Evolutionary conservation across 208 protist species (phyloP).

Genomic region (Wallacemonas sp.): DNA sequence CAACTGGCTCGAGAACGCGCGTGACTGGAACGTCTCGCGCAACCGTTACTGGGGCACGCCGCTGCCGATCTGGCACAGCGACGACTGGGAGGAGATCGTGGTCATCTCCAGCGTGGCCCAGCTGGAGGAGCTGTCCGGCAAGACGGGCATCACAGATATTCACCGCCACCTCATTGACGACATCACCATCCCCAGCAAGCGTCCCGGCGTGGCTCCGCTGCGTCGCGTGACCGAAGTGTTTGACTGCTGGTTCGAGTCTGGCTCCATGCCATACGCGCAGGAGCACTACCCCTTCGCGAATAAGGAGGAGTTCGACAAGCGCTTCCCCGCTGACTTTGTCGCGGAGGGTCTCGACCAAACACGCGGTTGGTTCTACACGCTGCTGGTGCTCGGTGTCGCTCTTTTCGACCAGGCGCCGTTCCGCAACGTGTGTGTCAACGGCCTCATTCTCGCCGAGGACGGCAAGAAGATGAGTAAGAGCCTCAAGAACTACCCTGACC

Average conservation of each 20-base stretch:
- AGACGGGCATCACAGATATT: constrained; percentile 92
- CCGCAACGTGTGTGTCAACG: constrained; percentile 99
- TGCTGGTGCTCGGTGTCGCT: constrained; percentile 98
- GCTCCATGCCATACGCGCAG: constrained; percentile 99
- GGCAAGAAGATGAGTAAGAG: constrained; percentile 99
- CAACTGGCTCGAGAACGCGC: constrained; percentile 98
- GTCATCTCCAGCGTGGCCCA: constrained; percentile 96
- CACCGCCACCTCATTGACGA: constrained; percentile 98
- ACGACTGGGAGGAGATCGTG: constrained; percentile 96
- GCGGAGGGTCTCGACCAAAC: constrained; percentile 99
- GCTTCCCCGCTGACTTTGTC: constrained; percentile 99
- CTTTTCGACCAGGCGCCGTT: constrained; percentile 98
- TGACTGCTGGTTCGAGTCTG: constrained; percentile 99
- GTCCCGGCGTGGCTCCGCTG: constrained; percentile 85
- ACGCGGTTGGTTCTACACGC: constrained; percentile 99
- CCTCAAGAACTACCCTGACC: constrained; percentile 99
- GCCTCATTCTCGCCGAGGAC: constrained; percentile 98
- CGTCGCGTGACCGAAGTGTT: constrained; percentile 97
- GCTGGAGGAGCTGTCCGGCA: constrained; percentile 94
- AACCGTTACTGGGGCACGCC: constrained; percentile 99
- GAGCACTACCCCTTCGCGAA: constrained; percentile 99
- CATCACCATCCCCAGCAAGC: constrained; percentile 97
- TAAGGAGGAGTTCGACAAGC: constrained; percentile 89
- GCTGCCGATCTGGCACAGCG: constrained; percentile 98
- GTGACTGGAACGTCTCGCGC: constrained; percentile 99